Evolutionary conservation across 192 early-diverging fungal genomes (phyloP).

Genomic region (Pilobolus umbonatus): DNA sequence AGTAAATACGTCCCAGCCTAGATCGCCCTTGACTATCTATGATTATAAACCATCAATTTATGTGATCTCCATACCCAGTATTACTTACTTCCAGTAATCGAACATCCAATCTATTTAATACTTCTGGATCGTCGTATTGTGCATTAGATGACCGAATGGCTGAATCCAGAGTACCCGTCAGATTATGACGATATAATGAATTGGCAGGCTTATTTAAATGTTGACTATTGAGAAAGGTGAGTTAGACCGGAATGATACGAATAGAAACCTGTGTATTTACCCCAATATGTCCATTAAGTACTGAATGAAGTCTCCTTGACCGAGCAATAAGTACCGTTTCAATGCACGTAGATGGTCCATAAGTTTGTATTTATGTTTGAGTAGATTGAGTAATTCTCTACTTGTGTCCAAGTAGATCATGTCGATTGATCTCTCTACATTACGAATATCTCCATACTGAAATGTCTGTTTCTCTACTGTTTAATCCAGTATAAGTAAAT

Average conservation of each 20-base stretch:
- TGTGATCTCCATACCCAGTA: background rate
- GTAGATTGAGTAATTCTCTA: constrained; percentile 67
- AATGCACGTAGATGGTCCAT: constrained; percentile 83
- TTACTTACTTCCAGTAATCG: constrained; percentile 59
- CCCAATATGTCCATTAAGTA: constrained; percentile 80
- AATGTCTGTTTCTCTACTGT: constrained; percentile 32
- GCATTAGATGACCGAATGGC: constrained; percentile 87
- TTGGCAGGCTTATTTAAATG: constrained; percentile 61
- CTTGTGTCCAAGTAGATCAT: constrained; percentile 67
- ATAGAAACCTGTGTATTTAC: constrained; percentile 34
- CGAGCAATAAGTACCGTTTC: constrained; percentile 85
- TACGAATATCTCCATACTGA: constrained; percentile 61
- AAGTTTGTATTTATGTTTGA: constrained; percentile 77
- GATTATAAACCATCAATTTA: constrained; percentile 10
- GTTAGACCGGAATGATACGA: background rate
- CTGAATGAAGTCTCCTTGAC: constrained; percentile 93
- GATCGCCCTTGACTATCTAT: constrained; percentile 53
- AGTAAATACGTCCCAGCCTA: constrained; percentile 92
- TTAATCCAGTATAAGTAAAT: background rate
- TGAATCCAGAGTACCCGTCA: constrained; percentile 79
- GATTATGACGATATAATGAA: constrained; percentile 81
- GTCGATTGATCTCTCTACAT: constrained; percentile 72
- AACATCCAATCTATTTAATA: constrained; percentile 75
- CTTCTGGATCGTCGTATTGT: constrained; percentile 75
- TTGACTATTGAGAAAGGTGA: constrained; percentile 27